Evolutionary conservation across 345 rosid genomes (phyloP).

Genomic region (Xanthoceras sorbifolium): DNA sequence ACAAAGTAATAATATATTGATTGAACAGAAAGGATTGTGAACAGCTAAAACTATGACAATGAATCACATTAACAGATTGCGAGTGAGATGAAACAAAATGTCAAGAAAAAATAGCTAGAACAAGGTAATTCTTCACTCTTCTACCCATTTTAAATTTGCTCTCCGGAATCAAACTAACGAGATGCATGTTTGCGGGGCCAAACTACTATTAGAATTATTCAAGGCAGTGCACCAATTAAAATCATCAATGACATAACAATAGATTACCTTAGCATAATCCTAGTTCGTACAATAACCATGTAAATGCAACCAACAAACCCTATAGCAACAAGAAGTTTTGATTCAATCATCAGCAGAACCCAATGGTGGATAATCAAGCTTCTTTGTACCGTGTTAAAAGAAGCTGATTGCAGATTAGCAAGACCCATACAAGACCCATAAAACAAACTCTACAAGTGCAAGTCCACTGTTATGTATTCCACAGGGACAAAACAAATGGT

Average conservation of each 20-base stretch:
- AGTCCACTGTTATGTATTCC: too few relatives aligned
- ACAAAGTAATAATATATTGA: constrained; percentile 35
- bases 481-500: too few relatives aligned
- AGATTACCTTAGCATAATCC: neutral
- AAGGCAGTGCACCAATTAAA: neutral
- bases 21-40: constrained; percentile 23
- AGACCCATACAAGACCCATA: too few relatives aligned
- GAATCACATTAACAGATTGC: neutral
- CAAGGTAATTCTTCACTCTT: neutral
- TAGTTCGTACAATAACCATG: too few relatives aligned
- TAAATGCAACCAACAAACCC: too few relatives aligned
- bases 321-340: too few relatives aligned
- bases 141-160: neutral
- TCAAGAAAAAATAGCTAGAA: neutral
- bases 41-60: constrained; percentile 2
- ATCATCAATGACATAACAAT: neutral
- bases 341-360: too few relatives aligned
- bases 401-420: too few relatives aligned
- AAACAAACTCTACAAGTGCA: too few relatives aligned
- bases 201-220: neutral
- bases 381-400: too few relatives aligned
- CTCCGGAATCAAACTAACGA: neutral
- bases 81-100: neutral
- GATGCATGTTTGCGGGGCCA: neutral
- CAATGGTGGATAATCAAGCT: too few relatives aligned